Evolutionary conservation across 2,329 filamentous ascomycete genomes (phyloP), one percentile per base, ranked within the genome.

Genomic region (Leptoxyphium fumago): DNA sequence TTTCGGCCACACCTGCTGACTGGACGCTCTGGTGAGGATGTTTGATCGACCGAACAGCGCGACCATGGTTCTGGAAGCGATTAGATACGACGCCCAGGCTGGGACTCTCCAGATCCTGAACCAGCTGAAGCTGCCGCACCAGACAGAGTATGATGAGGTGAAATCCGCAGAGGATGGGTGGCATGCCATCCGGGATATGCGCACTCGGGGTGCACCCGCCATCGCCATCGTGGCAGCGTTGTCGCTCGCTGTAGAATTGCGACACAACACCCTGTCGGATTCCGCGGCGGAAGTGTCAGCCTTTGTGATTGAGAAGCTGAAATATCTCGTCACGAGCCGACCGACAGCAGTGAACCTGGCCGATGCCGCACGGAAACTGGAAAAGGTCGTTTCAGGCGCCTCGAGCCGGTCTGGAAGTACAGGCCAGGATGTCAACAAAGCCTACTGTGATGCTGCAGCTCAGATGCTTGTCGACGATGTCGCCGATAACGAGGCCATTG

Each of bases 151-250:
- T 61, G 82, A 89, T 55, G 62, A 74, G 50, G 75, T 89, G 43
- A 72, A 72, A 28, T 82, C 75, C 10, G 75, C 78, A 49, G 74
- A 80, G 53, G 81, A 86, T 64, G 84, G 82, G 32, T 91, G 85
- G 66, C 80, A 86, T 60, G 84, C 82, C 55, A 91, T 91, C 65
- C 79, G 78, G 54, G 74, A 82, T 13, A 91, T 91, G 84, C 78
- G 84, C 55, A 85, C 70, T 44, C 71, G 77, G 43, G 82, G 85
- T 36, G 91, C 91, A 5, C 91, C 91, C 0, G 91, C 91, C 39
- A 98, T 98, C 61, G 91, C 91, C 39, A 96, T 98, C 51, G 91
- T 98, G n/a, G 91, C 91, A 17, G 84, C 84, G 15, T 74, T 98
- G 29, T 81, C 84, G 2, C 75, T 95, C 30, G 88, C 87, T 1